Evolutionary conservation across 306 rosid species (phyloP), one percentile per base, ranked within the genome.

Genomic region (Castanea mollissima): DNA sequence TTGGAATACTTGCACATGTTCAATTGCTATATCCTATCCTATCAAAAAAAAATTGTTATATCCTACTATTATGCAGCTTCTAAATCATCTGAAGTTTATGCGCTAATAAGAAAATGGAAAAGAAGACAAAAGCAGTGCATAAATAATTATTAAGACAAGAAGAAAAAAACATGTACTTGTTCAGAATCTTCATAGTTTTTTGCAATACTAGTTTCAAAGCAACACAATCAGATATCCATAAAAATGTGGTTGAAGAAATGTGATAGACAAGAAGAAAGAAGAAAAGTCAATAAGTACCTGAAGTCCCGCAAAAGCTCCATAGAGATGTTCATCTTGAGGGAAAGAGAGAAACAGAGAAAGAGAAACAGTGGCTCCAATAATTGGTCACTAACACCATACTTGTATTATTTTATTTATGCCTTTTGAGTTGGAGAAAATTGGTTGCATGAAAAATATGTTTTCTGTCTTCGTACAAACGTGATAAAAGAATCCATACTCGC

Each of bases 301-400:
- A 54, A 44, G 54, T 57, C 55, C 74, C 71, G 76, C 35, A 76
- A 21, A n/a, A 46, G 67, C 13, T 63, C 51, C 55, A 74, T 51
- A 67, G 56, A 63, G 68, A 85, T 74, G 78, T 68, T 81, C 69
- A 63, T 67, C 89, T 83, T 85, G 73, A 81, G 52, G 32, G 78
- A 76, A 55, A 44, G n/a, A 75, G 60, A 34, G 55, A 65, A 20
- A 44, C 29, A 32, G 74, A 59, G 23, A 15, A 10, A 5, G 35
- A 18, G 20, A 2, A 31, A 20, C 18, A 10, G 14, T 41, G 12
- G 46, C 46, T 63, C 69, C 34, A 64, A 38, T 34, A 34, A 8
- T 67, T 4, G 5, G 14, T 49, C 6, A 67, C 23, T 3, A 46
- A 35, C 38, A 35, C 16, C 27, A 1, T 9, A 18, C 15, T 19